Conservation (phyloP, 352 stramenopile genomes). For the Pythium volutum region DNA sequence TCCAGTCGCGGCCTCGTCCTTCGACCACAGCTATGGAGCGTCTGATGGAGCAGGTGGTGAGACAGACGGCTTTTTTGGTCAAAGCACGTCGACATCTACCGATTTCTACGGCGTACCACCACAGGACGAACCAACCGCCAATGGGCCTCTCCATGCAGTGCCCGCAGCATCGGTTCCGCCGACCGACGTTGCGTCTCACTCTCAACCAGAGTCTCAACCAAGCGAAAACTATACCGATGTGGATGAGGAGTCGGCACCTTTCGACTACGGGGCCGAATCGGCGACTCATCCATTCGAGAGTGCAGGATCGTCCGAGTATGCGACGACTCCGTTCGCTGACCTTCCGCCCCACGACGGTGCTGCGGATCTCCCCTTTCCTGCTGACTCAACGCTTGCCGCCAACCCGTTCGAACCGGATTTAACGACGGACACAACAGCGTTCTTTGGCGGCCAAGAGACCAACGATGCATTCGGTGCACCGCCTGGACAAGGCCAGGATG, state of each 20-base stretch:
- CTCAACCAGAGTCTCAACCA: not conserved
- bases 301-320: not conserved
- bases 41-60: not conserved
- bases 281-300: conserved; percentile 1
- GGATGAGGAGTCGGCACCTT: not conserved
- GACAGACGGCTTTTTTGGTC: conserved; percentile 12
- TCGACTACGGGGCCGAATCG: not conserved
- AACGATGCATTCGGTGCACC: conserved; percentile 16
- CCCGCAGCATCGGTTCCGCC: too few species aligned
- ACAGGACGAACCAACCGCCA: not conserved
- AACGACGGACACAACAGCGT: conserved; percentile 26
- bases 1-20: not conserved
- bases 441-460: conserved; percentile 25
- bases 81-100: conserved; percentile 4
- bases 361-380: not conserved
- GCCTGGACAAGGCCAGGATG: not conserved
- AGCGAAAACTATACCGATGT: not conserved
- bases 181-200: not conserved
- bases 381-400: not conserved
- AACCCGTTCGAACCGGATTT: conserved; percentile 5
- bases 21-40: not conserved
- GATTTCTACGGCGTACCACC: not conserved
- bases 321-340: not conserved
- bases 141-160: not conserved
- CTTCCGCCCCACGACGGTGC: not conserved